A percentile compares a stretch with the other conserved stretches of the same genome.
Evolutionary conservation across 768 basidiomycete genomes (phyloP).

Genomic region (Rhodotorula graminis): DNA sequence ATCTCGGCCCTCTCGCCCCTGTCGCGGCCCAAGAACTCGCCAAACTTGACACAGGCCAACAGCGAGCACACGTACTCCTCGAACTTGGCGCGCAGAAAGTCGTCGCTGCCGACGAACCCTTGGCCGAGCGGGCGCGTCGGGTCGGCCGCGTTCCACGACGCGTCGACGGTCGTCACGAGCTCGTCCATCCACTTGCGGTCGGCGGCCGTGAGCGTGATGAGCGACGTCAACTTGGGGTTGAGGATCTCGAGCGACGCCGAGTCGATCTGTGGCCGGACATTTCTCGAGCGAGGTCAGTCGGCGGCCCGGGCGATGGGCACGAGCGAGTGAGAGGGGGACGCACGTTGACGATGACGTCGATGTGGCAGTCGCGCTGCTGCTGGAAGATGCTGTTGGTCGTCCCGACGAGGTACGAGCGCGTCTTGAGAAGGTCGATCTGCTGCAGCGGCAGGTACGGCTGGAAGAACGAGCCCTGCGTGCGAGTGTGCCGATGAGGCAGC

Average conservation of each 20-base stretch:
- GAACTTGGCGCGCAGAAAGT: conserved; percentile 83
- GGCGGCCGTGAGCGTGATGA: conserved; percentile 75
- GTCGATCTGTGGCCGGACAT: conserved; percentile 61
- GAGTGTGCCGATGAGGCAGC: no score
- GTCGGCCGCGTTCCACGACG: conserved; percentile 67
- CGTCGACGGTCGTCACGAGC: conserved; percentile 77
- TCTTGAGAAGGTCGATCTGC: conserved; percentile 81
- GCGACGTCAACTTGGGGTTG: conserved; percentile 70
- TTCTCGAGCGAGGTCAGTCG: background rate
- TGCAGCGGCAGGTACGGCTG: conserved; percentile 96
- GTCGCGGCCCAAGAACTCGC: conserved; percentile 73
- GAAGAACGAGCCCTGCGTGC: conserved; percentile 76
- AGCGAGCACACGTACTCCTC: conserved; percentile 82
- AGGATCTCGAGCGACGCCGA: conserved; percentile 79
- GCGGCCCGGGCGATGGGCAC: background rate
- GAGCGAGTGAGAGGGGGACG: conserved; percentile 18
- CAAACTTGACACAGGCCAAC: conserved; percentile 81
- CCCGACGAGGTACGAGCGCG: conserved; percentile 69
- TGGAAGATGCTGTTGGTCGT: conserved; percentile 94
- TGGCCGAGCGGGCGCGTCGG: conserved; percentile 57
- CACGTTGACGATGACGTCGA: conserved; percentile 87
- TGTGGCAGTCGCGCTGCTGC: conserved; percentile 69
- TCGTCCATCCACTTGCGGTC: conserved; percentile 86
- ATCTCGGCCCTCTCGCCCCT: conserved; percentile 38
- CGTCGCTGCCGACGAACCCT: conserved; percentile 93